Evolutionary conservation across 2,329 filamentous ascomycete genomes (phyloP), one percentile per base, ranked within the genome.

Genomic region (Sporothrix luriei): DNA sequence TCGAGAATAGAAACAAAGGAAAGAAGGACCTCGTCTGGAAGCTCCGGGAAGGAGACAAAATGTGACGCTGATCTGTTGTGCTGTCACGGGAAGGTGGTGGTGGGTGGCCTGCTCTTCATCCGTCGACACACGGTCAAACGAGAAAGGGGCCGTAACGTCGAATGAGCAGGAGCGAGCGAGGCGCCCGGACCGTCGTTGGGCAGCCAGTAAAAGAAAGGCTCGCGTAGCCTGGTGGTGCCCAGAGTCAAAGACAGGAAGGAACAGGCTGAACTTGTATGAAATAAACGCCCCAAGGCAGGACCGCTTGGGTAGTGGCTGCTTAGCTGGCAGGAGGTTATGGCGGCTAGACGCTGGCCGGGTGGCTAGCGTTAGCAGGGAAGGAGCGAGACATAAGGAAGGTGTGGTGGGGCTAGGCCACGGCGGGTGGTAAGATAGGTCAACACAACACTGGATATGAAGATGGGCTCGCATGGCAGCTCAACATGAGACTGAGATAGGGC

Each of bases 131-230:
- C 33, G 33, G 13, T 4, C 38, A 62, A 11, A 62, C 38, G 40
- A 62, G 57, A 51, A 68, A 67, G 33, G 40, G 54, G 52, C 40
- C 13, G 26, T 29, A 19, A 57, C 14, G 40, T 33, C 7, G 51
- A 55, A 59, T 49, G 66, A 38, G 52, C 43, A 68, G 66, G 52
- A 68, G 54, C 54, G 24, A 49, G 49, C 52, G 33, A 68, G 66
- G 29, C 38, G 66, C 33, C 62, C 24, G 33, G 59, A 62, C 61
- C 46, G 62, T 68, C 19, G 2, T 26, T 21, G 61, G 38, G 38
- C 51, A 33, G 66, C 66, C 66, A 68, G 51, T 65, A 14, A 16
- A 33, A 64, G 61, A 16, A 26, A 48, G 59, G 40, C 40, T 48
- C 43, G 21, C 14, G 59, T 4, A 64, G 59, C 48, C 21, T 26